Base-by-base conservation (phyloP, 192 early-diverging fungal species). In the Funneliformis mosseae region DNA sequence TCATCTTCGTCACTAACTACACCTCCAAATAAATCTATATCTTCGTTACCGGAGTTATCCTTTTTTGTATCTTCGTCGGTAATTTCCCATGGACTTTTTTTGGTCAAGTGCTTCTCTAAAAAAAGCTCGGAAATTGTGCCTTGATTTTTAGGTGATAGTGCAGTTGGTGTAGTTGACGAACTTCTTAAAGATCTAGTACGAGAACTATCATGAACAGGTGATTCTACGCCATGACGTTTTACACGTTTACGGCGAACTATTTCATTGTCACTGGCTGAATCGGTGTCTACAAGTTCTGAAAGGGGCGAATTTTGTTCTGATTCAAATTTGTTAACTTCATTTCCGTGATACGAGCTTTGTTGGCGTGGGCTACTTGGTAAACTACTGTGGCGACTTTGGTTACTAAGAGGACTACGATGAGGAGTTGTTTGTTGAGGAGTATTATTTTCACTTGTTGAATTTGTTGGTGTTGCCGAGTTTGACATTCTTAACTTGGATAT, bases 11-110 rank as follows among this genome's bases (percentile, higher is more conserved):
- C 68, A 70, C 39, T 42, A 42, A n/a, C 68, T n/a, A 6, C 68
- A 45, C 68, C 68, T 70, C 68, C 68, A 45, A 70, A 70, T 70
- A 70, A 41, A 70, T 70, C 68, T 10, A 70, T 41, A 12, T 70
- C 68, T 39, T 42, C 38, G 11, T 33, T 38, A 70, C 21, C 39
- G 9, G 21, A 39, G 21, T 70, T 41, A 23, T 70, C n/a, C 4
- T 42, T 41, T 28, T 14, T 38, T 2, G 28, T 42, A 41, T 41
- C 39, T 21, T 16, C 33, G 12, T 41, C 68, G 21, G 21, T 67
- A 16, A 67, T 67, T 33, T 25, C 25, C 33, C 33, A 33, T 16
- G 64, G 64, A 7, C 64, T 67, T 67, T 67, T 27, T 25, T 55
- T 55, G 1, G 21, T 21, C 18, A n/a, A 7, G 1, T 5, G 18